These are phyloP conservation scores for Sphenostylis stenocarpa DNA, from an alignment of 306 rosid genomes.

Conservation along the genomic window DNA sequence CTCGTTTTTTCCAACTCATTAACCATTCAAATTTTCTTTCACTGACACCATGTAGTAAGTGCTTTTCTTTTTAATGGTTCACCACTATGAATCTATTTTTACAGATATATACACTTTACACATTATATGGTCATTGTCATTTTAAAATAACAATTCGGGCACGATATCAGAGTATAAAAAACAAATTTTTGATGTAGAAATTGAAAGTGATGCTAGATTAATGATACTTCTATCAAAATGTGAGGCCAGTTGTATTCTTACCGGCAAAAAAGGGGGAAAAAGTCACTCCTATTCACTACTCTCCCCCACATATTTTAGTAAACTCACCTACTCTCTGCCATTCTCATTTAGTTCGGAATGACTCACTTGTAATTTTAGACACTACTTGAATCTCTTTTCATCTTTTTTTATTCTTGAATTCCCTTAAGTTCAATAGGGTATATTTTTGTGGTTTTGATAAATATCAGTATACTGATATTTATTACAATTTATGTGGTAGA, in stretches of 20 bases:
- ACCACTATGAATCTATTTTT: too few species aligned
- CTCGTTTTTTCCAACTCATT: too few species aligned
- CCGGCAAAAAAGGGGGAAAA: neutral
- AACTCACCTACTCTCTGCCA: conserved; percentile 60
- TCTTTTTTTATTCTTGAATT: neutral
- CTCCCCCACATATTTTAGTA: conserved; percentile 40
- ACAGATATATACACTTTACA: neutral
- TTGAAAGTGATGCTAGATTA: neutral
- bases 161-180: neutral
- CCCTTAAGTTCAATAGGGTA: neutral
- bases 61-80: neutral
- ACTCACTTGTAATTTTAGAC: neutral
- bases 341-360: conserved; percentile 34
- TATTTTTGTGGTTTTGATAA: too few species aligned
- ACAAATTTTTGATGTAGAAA: neutral
- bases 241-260: neutral
- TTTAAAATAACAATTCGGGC: too few species aligned
- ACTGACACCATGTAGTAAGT: too few species aligned
- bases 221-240: neutral
- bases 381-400: conserved; percentile 2
- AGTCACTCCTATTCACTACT: conserved; percentile 40
- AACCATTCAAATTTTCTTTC: too few species aligned
- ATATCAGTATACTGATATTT: neutral
- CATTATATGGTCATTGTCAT: too few species aligned
- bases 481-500: neutral